Evolutionary conservation across 2,329 filamentous ascomycete genomes (phyloP), one percentile per base, ranked within the genome.

Genomic region (Mycosphaerelloides madeirae): DNA sequence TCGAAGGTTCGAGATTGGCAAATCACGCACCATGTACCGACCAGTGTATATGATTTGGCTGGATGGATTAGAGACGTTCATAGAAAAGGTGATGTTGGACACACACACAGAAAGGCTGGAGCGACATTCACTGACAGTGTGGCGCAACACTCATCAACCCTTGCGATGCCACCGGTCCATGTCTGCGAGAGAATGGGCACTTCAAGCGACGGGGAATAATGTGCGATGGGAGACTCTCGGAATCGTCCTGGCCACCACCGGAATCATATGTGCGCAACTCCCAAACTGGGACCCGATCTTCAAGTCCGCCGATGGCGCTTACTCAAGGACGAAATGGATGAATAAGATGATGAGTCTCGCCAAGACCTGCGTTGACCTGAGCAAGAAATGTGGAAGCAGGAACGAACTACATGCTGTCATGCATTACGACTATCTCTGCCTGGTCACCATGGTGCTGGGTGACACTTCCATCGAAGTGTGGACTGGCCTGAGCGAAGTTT

Each of bases 221-320:
- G 41, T 70, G 7, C 57, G 67, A 38, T 70, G 68, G 68, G 68
- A 70, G 39, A 61, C 66, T 11, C 52, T 70, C 2, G 68, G 67
- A 1, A 56, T 68, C 8, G 41, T 68, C 0, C 48, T 65, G 11
- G 59, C 61, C 3, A 41, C 64, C 28, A 58, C 66, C 0, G 62
- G 60, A 2, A 38, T 67, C 20, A 39, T 66, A 5, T 56, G 58
- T 1, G 25, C 32, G 12, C 36, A 36, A 31, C 40, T 58, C 2
- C 44, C 42, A 3, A 42, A 35, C 13, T 56, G 53, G 53, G 54
- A 60, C 20, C 36, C 49, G 0, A 37, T 50, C 2, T 53, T 58
- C 36, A 40, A 31, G 31, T 14, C 22, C 3, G 37, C 16, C 15
- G 18, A 37, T 20, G 29, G 36, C 11, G 20, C 29, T 25, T 34